phyloP scores from a whole-genome alignment of 2,329 filamentous ascomycete species.

The Nigrospora sphaerica region DNA sequence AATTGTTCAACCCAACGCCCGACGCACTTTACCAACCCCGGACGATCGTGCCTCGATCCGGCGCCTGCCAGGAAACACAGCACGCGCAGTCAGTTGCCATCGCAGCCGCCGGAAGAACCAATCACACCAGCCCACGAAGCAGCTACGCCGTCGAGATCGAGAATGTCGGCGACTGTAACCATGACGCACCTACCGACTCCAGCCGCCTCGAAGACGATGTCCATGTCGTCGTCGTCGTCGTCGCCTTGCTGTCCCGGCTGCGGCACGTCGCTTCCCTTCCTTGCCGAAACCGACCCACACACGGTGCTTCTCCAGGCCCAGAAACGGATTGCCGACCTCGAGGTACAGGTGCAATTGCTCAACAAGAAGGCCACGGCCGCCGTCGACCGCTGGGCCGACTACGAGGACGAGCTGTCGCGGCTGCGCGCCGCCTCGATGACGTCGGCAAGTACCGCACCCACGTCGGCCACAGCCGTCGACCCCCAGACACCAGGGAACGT shows the following conservation, averaged over 20 bases:
- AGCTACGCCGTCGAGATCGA: not conserved
- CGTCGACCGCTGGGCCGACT: constrained; percentile 64
- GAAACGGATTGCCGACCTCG: constrained; percentile 59
- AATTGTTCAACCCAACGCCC: too few species aligned
- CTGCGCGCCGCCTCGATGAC: constrained; percentile 38
- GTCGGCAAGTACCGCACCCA: constrained; percentile 11
- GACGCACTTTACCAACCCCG: too few species aligned
- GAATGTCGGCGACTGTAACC: constrained; percentile 16
- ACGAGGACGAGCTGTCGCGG: constrained; percentile 67
- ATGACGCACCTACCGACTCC: constrained; percentile 14
- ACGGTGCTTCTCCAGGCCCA: constrained; percentile 45
- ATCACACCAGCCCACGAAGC: too few species aligned
- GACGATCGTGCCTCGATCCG: too few species aligned
- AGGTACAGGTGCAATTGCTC: constrained; percentile 62
- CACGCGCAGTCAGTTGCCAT: too few species aligned
- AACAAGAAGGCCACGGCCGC: constrained; percentile 63
- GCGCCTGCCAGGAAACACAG: too few species aligned
- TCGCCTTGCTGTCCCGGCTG: constrained; percentile 40
- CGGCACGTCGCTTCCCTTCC: constrained; percentile 31
- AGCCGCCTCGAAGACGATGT: constrained; percentile 8
- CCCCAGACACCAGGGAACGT: constrained; percentile 2
- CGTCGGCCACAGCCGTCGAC: constrained; percentile 1
- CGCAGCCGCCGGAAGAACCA: too few species aligned
- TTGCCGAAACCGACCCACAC: constrained; percentile 23
- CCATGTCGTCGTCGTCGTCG: constrained; percentile 9